phyloP scores from a whole-genome alignment of 2,329 filamentous ascomycete species.

The Nigrospora osmanthi region DNA sequence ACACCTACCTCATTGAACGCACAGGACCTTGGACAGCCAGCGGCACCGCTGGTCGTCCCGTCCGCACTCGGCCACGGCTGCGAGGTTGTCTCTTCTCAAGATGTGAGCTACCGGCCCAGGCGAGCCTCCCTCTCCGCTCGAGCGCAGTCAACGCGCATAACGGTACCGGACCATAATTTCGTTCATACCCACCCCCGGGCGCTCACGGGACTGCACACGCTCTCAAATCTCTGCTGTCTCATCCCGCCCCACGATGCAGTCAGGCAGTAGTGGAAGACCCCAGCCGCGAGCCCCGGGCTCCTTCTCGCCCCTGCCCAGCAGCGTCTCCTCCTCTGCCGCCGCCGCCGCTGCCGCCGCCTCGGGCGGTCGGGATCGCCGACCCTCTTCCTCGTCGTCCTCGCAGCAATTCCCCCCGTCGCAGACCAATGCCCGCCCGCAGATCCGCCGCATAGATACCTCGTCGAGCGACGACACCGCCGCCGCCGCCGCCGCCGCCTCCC shows the following conservation, averaged over 20 bases:
- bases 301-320: constrained; percentile 44
- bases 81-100: too few relatives aligned
- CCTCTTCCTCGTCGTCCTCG: constrained; percentile 14
- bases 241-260: constrained; percentile 15
- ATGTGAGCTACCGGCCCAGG: too few relatives aligned
- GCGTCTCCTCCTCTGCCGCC: constrained; percentile 16
- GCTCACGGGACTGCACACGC: too few relatives aligned
- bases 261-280: constrained; percentile 17
- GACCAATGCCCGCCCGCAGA: constrained; percentile 24
- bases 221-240: too few relatives aligned
- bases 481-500: constrained; percentile 19
- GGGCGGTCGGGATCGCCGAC: background rate
- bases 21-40: too few relatives aligned
- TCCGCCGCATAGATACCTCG: constrained; percentile 36
- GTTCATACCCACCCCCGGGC: too few relatives aligned
- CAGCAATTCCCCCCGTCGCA: constrained; percentile 20
- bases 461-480: constrained; percentile 32
- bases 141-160: too few relatives aligned
- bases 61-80: too few relatives aligned
- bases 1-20: too few relatives aligned
- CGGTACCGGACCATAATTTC: too few relatives aligned
- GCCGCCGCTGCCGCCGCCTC: constrained; percentile 10
- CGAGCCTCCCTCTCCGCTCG: too few relatives aligned
- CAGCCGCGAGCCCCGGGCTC: constrained; percentile 31
- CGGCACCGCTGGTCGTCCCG: too few relatives aligned